Evolutionary conservation across 805 yeast genomes (phyloP).

Genomic region (Zygosaccharomyces gambellarensis): DNA sequence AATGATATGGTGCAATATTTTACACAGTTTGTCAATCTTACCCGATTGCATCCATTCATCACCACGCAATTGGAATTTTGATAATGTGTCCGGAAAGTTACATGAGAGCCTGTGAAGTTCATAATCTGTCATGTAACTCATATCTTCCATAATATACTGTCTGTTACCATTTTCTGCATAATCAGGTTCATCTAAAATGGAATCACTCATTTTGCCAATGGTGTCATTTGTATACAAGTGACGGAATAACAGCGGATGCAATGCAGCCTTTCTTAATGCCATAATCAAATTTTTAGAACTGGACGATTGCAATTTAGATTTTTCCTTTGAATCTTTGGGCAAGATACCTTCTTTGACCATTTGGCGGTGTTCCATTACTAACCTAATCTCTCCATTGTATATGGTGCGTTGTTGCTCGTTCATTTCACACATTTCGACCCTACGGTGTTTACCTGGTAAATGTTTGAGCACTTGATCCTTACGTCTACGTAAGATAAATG

Average conservation of each 20-base stretch:
- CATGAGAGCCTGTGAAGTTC: slow-evolving; percentile 75
- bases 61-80: slow-evolving; percentile 48
- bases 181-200: slow-evolving; percentile 74
- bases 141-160: slow-evolving; percentile 80
- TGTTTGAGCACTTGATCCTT: slow-evolving; percentile 89
- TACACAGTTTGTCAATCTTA: slow-evolving; percentile 55
- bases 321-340: slow-evolving; percentile 25
- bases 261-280: slow-evolving; percentile 85
- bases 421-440: slow-evolving; percentile 62
- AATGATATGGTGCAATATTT: slow-evolving; percentile 55
- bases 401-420: slow-evolving; percentile 48
- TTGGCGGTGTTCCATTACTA: slow-evolving; percentile 35
- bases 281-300: slow-evolving; percentile 64
- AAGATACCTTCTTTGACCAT: slow-evolving; percentile 24
- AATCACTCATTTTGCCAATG: slow-evolving; percentile 64
- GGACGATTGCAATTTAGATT: slow-evolving; percentile 35
- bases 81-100: slow-evolving; percentile 63
- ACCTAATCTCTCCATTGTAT: slow-evolving; percentile 55
- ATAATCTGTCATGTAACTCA: slow-evolving; percentile 90
- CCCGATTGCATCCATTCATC: slow-evolving; percentile 65
- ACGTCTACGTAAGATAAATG: slow-evolving; percentile 87
- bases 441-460: slow-evolving; percentile 71
- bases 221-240: slow-evolving; percentile 50
- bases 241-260: slow-evolving; percentile 87
- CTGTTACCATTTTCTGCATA: slow-evolving; percentile 69